phyloP scores from a whole-genome alignment of 1,139 yeast species.

The Blastobotrys illinoisensis region DNA sequence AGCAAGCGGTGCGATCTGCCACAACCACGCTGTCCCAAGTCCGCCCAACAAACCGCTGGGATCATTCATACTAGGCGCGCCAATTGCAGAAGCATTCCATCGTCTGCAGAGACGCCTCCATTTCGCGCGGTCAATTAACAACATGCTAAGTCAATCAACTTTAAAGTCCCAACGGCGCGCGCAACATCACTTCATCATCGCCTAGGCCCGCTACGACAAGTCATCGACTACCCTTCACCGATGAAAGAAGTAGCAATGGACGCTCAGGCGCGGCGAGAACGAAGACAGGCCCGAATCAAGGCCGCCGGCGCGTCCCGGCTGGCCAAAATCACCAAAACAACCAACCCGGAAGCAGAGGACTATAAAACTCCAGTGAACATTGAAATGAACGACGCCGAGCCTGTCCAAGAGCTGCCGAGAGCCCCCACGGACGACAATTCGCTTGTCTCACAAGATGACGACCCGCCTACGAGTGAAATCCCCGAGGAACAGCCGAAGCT shows the following conservation, averaged over 20 bases:
- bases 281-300: constrained; percentile 34
- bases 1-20: background rate
- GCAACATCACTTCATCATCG: background rate
- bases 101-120: too few relatives aligned
- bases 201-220: background rate
- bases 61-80: background rate
- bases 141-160: background rate
- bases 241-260: constrained; percentile 16
- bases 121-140: background rate
- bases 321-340: constrained; percentile 34
- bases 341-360: constrained; percentile 21
- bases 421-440: background rate
- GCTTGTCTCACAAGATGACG: background rate
- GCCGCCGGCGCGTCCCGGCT: constrained; percentile 33
- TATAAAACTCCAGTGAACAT: constrained; percentile 7
- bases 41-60: background rate
- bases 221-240: background rate
- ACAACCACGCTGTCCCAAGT: background rate
- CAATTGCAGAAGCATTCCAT: background rate
- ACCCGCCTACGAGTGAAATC: background rate
- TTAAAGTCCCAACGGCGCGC: background rate
- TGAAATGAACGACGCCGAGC: constrained; percentile 4
- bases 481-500: constrained; percentile 1
- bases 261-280: constrained; percentile 32
- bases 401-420: constrained; percentile 6